Base-by-base conservation (phyloP, 208 protist species). In the Tetramitus jugosus region DNA sequence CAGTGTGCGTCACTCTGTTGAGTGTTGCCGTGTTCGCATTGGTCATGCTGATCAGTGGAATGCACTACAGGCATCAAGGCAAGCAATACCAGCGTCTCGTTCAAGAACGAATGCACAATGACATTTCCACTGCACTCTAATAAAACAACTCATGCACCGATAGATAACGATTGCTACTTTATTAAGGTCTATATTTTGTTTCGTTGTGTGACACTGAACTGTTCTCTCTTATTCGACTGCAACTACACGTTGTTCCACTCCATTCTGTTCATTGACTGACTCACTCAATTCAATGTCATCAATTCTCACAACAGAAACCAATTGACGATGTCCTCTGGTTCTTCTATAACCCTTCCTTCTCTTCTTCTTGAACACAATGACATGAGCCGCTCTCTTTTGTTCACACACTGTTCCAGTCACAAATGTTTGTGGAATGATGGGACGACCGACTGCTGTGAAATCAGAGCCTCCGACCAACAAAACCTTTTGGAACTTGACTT, bases 361-460 rank as follows among this genome's bases (percentile, higher is more conserved):
- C 42, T 33, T 76, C 33, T 60, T 76, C 46, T 76, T 76, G 46
- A 76, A 76, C 2, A 46, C 69, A 42, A 76, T 76, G 8, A 43
- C 31, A 8, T 53, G 20, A 6, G 42, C 45, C 14, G 93, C 89
- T 17, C 87, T 84, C 74, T 90, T 92, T 76, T 95, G 91, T 84
- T 95, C 89, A 80, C 94, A 91, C 10, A 94, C 91, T 35, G 88
- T 86, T 7, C 88, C 91, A 7, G 80, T 87, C 26, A 94, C 89
- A 8, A 85, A 81, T 0, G 84, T 87, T 52, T 84, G 53, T 40
- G 84, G 76, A 8, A 95, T 82, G 29, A 94, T 79, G 23, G 92
- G 92, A 1, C 91, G 85, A 26, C 92, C 92, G 56, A 95, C 82
- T 40, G 91, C 91, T 10, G 90, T 93, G 72, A 94, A 95, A 62